phyloP scores from a whole-genome alignment of 768 basidiomycete species.

The Chlorophyllum brunneum region DNA sequence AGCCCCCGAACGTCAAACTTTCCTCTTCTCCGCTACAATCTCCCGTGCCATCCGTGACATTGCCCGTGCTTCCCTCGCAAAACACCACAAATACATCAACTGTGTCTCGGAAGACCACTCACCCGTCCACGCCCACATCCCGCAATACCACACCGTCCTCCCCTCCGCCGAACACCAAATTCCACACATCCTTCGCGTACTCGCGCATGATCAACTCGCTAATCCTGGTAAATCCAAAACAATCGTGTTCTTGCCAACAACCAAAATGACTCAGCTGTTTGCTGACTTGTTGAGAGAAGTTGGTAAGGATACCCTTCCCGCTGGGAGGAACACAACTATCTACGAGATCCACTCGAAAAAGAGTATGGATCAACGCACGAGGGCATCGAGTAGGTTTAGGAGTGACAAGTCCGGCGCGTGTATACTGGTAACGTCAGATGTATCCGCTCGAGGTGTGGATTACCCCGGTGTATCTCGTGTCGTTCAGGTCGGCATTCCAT shows the following conservation, averaged over 20 bases:
- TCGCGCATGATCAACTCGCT: constrained; percentile 84
- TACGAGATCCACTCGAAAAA: constrained; percentile 85
- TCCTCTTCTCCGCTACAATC: constrained; percentile 89
- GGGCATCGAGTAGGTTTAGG: constrained; percentile 59
- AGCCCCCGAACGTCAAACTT: constrained; percentile 72
- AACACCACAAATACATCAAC: constrained; percentile 69
- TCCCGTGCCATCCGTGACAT: constrained; percentile 68
- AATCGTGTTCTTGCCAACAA: constrained; percentile 83
- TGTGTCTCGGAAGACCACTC: constrained; percentile 58
- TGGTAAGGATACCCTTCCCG: constrained; percentile 40
- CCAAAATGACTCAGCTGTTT: constrained; percentile 79
- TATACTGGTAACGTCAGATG: constrained; percentile 81
- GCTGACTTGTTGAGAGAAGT: constrained; percentile 57
- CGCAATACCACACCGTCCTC: constrained; percentile 80
- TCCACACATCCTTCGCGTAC: constrained; percentile 71
- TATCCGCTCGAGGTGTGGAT: constrained; percentile 86
- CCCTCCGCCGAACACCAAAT: constrained; percentile 63
- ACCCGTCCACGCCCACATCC: constrained; percentile 70
- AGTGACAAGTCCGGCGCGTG: constrained; percentile 46
- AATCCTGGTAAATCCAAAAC: constrained; percentile 67
- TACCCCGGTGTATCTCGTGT: constrained; percentile 87
- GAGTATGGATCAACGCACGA: constrained; percentile 51
- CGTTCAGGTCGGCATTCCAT: constrained; percentile 86
- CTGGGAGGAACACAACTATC: constrained; percentile 46
- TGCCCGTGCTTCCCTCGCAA: constrained; percentile 54